phyloP scores from a whole-genome alignment of 352 stramenopile species.

The Pythium phragmitis region DNA sequence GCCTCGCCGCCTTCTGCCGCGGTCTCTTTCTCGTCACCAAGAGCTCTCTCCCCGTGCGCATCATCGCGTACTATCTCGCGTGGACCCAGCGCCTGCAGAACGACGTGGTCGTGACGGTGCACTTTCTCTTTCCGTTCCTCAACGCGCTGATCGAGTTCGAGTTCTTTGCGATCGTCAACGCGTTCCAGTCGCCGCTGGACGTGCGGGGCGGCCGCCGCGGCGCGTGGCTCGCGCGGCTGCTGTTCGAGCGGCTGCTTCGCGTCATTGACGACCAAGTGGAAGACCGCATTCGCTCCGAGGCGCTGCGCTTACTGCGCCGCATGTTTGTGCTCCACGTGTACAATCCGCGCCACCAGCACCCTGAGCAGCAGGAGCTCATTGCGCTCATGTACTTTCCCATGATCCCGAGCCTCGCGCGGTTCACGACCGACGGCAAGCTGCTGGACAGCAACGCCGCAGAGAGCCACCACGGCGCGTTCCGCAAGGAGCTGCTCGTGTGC shows the following conservation, averaged over 20 bases:
- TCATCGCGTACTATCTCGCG: conserved; percentile 46
- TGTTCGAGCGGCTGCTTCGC: conserved; percentile 51
- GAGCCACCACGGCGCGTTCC: conserved; percentile 29
- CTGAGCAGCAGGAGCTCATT: conserved; percentile 54
- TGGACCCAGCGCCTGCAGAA: conserved; percentile 35
- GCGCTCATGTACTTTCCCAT: conserved; percentile 62
- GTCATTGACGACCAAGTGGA: conserved; percentile 63
- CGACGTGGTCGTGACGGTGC: conserved; percentile 55
- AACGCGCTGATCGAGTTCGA: conserved; percentile 68
- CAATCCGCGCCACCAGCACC: conserved; percentile 43
- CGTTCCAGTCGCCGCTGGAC: conserved; percentile 19
- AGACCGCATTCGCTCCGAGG: conserved; percentile 53
- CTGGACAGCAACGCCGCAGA: conserved; percentile 11
- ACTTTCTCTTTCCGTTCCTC: conserved; percentile 70
- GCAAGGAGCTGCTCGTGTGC: conserved; percentile 66
- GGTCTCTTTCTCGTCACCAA: conserved; percentile 54
- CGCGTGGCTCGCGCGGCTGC: conserved; percentile 51
- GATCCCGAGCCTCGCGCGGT: conserved; percentile 41
- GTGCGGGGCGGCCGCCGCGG: neutral
- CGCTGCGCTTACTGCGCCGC: conserved; percentile 48
- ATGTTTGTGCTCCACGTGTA: conserved; percentile 67
- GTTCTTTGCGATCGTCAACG: conserved; percentile 65
- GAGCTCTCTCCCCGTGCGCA: conserved; percentile 40
- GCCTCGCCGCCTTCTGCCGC: conserved; percentile 52
- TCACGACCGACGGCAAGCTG: conserved; percentile 52